Conservation (phyloP, 2,329 filamentous ascomycete species). For the Truncatella angustata region DNA sequence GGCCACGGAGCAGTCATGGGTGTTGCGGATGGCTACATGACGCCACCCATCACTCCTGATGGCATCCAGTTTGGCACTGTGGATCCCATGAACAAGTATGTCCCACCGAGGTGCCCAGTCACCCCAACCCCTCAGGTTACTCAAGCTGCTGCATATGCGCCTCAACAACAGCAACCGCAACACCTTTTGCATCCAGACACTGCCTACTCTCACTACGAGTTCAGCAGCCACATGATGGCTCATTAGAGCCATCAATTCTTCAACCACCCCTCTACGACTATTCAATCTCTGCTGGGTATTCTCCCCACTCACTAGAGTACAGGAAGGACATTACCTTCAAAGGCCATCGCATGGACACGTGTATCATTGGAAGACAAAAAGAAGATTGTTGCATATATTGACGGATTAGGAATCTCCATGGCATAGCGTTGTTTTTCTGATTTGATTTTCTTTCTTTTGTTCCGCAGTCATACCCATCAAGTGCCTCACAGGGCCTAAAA, state of each 20-base stretch:
- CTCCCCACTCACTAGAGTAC: slow-evolving; percentile 1
- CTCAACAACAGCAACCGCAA: slow-evolving; percentile 26
- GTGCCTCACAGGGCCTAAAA: slow-evolving; percentile 23
- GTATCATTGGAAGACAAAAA: slow-evolving; percentile 41
- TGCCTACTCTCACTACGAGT: slow-evolving; percentile 43
- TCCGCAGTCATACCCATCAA: slow-evolving; percentile 32
- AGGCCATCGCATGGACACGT: slow-evolving; percentile 28
- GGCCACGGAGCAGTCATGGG: slow-evolving; percentile 60
- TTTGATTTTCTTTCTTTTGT: slow-evolving; percentile 27
- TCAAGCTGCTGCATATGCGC: slow-evolving; percentile 32
- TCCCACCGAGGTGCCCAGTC: slow-evolving; percentile 57
- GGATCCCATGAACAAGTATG: slow-evolving; percentile 43
- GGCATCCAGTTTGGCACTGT: slow-evolving; percentile 53
- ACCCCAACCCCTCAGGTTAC: slow-evolving; percentile 57
- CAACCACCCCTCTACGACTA: background rate
- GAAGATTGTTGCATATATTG: slow-evolving; percentile 41
- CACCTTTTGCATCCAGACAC: slow-evolving; percentile 38
- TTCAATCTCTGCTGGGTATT: background rate
- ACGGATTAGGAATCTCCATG: slow-evolving; percentile 42
- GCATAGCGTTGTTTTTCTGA: slow-evolving; percentile 45
- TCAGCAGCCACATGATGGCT: slow-evolving; percentile 22
- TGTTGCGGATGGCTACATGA: slow-evolving; percentile 73
- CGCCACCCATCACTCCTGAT: slow-evolving; percentile 82
- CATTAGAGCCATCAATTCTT: slow-evolving; percentile 4
- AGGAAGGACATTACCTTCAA: slow-evolving; percentile 12